Evolutionary conservation across 805 yeast species (phyloP), one percentile per base, ranked within the genome.

Genomic region (Yarrowia deformans): DNA sequence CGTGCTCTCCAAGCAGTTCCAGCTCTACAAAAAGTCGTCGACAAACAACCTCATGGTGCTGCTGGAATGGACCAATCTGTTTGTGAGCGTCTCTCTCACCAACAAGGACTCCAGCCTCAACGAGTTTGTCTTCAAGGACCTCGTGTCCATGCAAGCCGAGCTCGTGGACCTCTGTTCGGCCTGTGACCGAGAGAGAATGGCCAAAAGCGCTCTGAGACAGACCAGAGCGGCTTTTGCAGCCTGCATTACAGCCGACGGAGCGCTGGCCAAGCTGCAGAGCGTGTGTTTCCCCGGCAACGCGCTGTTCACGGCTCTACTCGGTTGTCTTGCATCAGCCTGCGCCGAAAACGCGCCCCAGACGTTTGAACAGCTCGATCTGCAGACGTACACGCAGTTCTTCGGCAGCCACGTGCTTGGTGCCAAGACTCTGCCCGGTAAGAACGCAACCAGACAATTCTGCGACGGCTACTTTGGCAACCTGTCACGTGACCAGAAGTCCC

Each of bases 281-380:
- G 52, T 45, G 14, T 45, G 40, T 7, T 8, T 45, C n/a, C 48
- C 48, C 6, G 66, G 66, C 0, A 13, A 18, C 8, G 18, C 52
- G 3, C 13, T 16, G 1, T 18, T 13, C 43, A 60, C 66, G 1
- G 66, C 52, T 3, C 66, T 60, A 1, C 42, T 60, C 8, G 66
- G 66, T 34, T 60, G 66, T 34, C 66, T 60, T 2, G 66, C 66
- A 1, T 60, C 66, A 13, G 66, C 66, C 10, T n/a, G 34, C 9
- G 66, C 66, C n/a, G 66, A 60, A 45, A 43, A 45, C 34, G 66
- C 66, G 0, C 66, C 66, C 18, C 66, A 60, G 18, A 60, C 52
- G 8, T 60, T 60, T 45, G 52, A 7, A 1, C 50, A 43, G 37
- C 52, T 60, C 10, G 52, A 60, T 6, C 42, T 19, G 32, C 14